phyloP scores from a whole-genome alignment of 1,284 basidiomycete species.

The Cryptococcus amylolentus region DNA sequence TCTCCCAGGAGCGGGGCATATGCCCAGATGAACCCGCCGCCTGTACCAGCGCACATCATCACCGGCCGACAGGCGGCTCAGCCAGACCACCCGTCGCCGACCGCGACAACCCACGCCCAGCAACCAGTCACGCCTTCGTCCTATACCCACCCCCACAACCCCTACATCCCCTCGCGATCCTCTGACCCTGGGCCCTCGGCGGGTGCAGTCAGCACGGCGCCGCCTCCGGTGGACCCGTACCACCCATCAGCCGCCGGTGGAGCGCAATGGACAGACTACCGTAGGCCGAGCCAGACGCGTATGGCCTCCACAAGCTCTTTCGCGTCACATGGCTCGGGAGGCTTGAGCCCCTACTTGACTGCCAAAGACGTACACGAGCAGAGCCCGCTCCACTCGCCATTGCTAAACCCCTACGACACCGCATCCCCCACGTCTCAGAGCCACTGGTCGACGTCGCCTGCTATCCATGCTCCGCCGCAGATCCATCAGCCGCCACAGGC shows the following conservation, averaged over 20 bases:
- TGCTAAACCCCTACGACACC: conserved; percentile 30
- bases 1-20: conserved; percentile 16
- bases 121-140: conserved; percentile 6
- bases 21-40: conserved; percentile 31
- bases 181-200: background rate
- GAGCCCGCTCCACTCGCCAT: conserved; percentile 31
- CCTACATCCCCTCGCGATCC: background rate
- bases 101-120: conserved; percentile 5
- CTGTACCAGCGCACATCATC: conserved; percentile 25
- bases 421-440: conserved; percentile 3
- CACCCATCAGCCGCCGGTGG: background rate
- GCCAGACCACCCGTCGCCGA: conserved; percentile 3
- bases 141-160: conserved; percentile 1
- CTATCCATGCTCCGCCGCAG: conserved; percentile 4
- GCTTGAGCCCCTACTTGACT: conserved; percentile 29
- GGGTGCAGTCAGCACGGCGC: background rate
- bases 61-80: conserved; percentile 7
- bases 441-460: conserved; percentile 7
- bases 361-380: conserved; percentile 1
- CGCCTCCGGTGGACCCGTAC: background rate
- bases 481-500: background rate
- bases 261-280: conserved; percentile 31
- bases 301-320: conserved; percentile 28
- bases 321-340: conserved; percentile 32
- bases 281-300: conserved; percentile 20